These are phyloP conservation scores for Naganishia onofrii DNA, from an alignment of 768 basidiomycete genomes.

Conservation along the genomic window DNA sequence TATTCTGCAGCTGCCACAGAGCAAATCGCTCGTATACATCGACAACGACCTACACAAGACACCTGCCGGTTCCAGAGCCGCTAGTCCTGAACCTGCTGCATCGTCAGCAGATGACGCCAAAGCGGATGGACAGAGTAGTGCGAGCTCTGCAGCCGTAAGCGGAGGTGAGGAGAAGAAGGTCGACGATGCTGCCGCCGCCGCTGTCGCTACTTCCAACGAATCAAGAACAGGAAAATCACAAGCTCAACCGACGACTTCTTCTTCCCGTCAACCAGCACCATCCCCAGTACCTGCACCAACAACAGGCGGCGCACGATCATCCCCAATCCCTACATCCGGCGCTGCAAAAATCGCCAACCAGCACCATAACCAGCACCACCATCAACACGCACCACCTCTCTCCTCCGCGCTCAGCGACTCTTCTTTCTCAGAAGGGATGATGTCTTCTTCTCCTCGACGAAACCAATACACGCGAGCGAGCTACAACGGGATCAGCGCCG, in stretches of 20 bases:
- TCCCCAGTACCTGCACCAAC: too few species aligned
- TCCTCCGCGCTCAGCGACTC: slow-evolving; percentile 10
- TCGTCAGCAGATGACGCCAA: not conserved
- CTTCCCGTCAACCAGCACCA: too few species aligned
- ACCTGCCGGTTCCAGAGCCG: slow-evolving; percentile 26
- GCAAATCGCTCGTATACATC: slow-evolving; percentile 51
- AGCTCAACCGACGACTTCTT: not conserved
- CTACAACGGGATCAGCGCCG: slow-evolving; percentile 21
- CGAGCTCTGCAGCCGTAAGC: not conserved
- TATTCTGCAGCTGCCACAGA: slow-evolving; percentile 42
- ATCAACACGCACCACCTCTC: not conserved
- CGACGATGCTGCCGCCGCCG: not conserved
- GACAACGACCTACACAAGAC: slow-evolving; percentile 42
- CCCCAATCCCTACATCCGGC: not conserved
- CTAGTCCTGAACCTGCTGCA: slow-evolving; percentile 3
- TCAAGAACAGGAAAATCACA: not conserved
- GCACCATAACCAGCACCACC: not conserved
- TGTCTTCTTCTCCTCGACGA: not conserved
- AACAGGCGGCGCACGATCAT: not conserved
- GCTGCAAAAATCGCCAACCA: not conserved
- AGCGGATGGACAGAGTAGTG: not conserved
- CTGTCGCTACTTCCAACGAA: too few species aligned
- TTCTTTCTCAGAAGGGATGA: slow-evolving; percentile 1
- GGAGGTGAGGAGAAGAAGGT: not conserved
- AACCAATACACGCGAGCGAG: not conserved